Evolutionary conservation across 345 rosid species (phyloP).

Genomic region (Iberis pinnata): DNA sequence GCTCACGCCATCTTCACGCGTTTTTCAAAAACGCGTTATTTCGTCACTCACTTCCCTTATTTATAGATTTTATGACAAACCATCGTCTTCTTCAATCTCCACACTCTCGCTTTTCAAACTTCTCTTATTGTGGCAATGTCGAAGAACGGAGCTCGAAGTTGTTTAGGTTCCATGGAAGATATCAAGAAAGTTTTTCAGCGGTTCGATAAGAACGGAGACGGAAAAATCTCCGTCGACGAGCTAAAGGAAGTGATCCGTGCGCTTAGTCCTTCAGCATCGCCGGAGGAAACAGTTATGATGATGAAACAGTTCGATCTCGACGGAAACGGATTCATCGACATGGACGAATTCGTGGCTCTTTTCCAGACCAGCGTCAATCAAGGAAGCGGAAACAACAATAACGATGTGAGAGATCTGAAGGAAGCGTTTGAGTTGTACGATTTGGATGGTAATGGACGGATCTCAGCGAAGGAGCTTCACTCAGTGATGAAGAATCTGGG

Average conservation of each 20-base stretch:
- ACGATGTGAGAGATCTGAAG: conserved; percentile 43
- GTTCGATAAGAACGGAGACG: conserved; percentile 89
- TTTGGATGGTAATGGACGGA: conserved; percentile 68
- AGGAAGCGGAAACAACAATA: not conserved
- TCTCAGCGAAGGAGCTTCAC: conserved; percentile 69
- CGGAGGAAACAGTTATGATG: conserved; percentile 48
- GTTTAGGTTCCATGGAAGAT: conserved; percentile 47
- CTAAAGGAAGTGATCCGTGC: conserved; percentile 49
- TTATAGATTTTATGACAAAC: conserved; percentile 1
- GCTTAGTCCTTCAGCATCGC: conserved; percentile 42
- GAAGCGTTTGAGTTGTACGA: conserved; percentile 91
- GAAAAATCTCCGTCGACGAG: conserved; percentile 73
- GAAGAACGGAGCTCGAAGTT: conserved; percentile 17
- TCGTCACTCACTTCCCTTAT: conserved; percentile 19
- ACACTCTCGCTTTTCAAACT: not conserved
- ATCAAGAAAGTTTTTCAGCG: conserved; percentile 49
- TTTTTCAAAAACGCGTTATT: conserved; percentile 25
- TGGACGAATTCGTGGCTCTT: conserved; percentile 61
- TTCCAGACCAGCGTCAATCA: conserved; percentile 19
- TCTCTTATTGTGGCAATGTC: conserved; percentile 12
- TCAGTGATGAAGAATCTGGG: conserved; percentile 72
- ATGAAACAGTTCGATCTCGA: conserved; percentile 83
- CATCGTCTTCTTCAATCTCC: not conserved
- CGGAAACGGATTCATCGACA: conserved; percentile 69
- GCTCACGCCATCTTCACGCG: conserved; percentile 30